Evolutionary conservation across 208 protist genomes (phyloP).

Genomic region (Willaertia magna): DNA sequence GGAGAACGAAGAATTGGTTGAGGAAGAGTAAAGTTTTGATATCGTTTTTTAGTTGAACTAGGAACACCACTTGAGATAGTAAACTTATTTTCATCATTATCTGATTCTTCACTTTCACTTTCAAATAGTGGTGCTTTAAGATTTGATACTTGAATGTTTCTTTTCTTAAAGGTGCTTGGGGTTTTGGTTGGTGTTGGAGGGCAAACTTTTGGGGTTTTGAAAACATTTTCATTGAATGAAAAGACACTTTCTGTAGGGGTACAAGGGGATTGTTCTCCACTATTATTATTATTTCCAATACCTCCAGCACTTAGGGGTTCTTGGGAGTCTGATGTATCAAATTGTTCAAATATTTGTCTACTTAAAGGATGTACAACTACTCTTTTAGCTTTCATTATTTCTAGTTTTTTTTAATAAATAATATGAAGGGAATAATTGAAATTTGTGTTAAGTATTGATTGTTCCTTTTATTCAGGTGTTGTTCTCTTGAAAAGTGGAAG

Average conservation of each 20-base stretch:
- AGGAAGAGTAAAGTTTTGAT: background rate
- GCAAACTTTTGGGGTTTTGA: background rate
- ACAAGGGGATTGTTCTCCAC: background rate
- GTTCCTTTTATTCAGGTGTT: no score
- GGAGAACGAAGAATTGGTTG: background rate
- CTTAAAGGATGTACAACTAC: background rate
- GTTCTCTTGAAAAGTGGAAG: no score
- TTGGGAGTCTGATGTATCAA: background rate
- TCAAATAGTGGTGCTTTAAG: background rate
- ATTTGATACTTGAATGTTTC: background rate
- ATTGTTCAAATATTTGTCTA: background rate
- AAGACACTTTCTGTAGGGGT: background rate
- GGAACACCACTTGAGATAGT: background rate
- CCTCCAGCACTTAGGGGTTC: background rate
- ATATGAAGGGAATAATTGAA: no score
- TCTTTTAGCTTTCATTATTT: background rate
- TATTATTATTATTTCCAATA: background rate
- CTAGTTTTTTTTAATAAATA: no score
- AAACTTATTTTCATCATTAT: background rate
- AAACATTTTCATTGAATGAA: background rate
- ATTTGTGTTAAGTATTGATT: no score
- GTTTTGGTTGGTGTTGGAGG: conserved; percentile 1
- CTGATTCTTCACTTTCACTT: no score
- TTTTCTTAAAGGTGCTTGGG: background rate
- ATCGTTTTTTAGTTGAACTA: background rate